These are phyloP conservation scores for Apophysomyces trapeziformis DNA, from an alignment of 371 early-diverging fungal genomes.

Conservation along the genomic window DNA sequence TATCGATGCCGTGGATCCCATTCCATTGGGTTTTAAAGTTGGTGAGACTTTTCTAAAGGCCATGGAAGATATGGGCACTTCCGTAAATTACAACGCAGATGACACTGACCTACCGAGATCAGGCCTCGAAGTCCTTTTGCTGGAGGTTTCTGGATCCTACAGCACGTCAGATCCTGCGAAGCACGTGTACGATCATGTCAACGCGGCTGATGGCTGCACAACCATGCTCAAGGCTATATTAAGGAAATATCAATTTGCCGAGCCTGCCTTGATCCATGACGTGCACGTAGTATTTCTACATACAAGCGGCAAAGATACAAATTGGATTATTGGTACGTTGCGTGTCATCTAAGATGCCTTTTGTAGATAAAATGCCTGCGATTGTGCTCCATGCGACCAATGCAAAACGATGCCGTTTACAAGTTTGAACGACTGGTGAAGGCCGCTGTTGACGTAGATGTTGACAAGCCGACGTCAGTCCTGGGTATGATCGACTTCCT, in stretches of 20 bases:
- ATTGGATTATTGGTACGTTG: too few relatives aligned
- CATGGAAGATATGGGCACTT: neutral
- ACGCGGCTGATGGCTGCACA: slow-evolving; percentile 11
- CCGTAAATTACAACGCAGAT: slow-evolving; percentile 13
- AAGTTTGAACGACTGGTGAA: too few relatives aligned
- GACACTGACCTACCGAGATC: neutral
- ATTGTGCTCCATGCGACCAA: too few relatives aligned
- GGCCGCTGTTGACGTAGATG: too few relatives aligned
- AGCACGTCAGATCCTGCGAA: neutral
- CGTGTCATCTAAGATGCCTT: too few relatives aligned
- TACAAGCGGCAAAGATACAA: slow-evolving; percentile 1
- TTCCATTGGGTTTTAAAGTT: neutral
- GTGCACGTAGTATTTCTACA: slow-evolving; percentile 14
- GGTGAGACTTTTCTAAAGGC: slow-evolving; percentile 12
- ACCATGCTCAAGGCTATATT: slow-evolving; percentile 14
- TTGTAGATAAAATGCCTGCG: too few relatives aligned
- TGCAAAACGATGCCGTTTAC: too few relatives aligned
- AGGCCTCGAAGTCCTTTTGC: slow-evolving; percentile 13
- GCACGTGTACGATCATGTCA: slow-evolving; percentile 16
- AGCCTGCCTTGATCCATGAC: slow-evolving; percentile 1
- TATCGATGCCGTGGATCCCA: neutral
- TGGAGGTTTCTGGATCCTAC: slow-evolving; percentile 12
- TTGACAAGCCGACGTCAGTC: too few relatives aligned
- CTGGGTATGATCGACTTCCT: too few relatives aligned
- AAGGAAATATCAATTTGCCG: slow-evolving; percentile 13